Evolutionary conservation across 495 filamentous ascomycete genomes (phyloP).

Genomic region (Chaetomium cochliodes): DNA sequence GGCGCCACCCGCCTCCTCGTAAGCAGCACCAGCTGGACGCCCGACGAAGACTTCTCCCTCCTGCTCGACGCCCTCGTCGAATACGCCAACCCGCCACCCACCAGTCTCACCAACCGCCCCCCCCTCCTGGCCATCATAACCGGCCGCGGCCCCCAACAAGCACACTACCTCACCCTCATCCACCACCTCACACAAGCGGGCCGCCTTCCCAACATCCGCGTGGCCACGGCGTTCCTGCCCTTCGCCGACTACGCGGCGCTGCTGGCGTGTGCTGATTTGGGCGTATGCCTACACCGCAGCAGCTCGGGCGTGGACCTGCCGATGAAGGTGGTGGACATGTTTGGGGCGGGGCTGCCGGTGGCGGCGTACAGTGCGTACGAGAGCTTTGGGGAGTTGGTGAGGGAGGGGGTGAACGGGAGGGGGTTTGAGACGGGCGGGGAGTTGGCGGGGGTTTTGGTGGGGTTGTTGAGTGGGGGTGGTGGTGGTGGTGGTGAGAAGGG

Average conservation of each 20-base stretch:
- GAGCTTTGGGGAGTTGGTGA: conserved; percentile 83
- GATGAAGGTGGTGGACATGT: conserved; percentile 99
- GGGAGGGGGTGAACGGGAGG: conserved; percentile 77
- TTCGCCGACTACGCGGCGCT: conserved; percentile 80
- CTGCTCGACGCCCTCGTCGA: conserved; percentile 78
- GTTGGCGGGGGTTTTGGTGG: conserved; percentile 56
- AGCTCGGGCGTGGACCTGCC: conserved; percentile 93
- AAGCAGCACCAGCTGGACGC: conserved; percentile 93
- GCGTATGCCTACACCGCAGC: conserved; percentile 87
- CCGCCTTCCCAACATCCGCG: conserved; percentile 63
- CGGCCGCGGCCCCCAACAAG: conserved; percentile 83
- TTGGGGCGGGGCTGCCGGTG: conserved; percentile 89
- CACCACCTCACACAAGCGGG: conserved; percentile 54
- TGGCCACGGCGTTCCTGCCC: conserved; percentile 79
- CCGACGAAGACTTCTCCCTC: conserved; percentile 91
- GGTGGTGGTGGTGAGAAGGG: conserved; percentile 43
- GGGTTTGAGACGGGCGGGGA: conserved; percentile 70
- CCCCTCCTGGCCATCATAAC: conserved; percentile 78
- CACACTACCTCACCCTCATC: conserved; percentile 68
- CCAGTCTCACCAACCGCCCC: conserved; percentile 42
- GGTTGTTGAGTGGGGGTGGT: conserved; percentile 57
- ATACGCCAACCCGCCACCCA: conserved; percentile 52
- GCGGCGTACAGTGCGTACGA: conserved; percentile 79
- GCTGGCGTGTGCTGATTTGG: conserved; percentile 84
- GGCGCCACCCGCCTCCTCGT: conserved; percentile 67